These are phyloP conservation scores for Porpolomopsis calyptriformis DNA, from an alignment of 768 basidiomycete species.

Conservation along the genomic window DNA sequence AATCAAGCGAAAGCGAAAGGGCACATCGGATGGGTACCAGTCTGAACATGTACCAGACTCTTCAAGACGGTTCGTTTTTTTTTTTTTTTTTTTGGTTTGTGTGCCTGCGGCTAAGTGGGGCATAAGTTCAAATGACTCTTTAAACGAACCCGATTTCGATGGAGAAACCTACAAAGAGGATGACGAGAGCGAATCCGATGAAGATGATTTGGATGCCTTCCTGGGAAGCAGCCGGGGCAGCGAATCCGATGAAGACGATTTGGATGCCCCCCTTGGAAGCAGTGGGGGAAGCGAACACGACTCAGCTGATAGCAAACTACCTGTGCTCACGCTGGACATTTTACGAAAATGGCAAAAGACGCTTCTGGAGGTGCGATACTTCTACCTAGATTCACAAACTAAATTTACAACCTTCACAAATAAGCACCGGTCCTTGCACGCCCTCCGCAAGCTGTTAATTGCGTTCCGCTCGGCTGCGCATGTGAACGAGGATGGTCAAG, in stretches of 20 bases:
- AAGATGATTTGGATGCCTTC: constrained; percentile 43
- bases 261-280: constrained; percentile 20
- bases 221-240: constrained; percentile 22
- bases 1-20: constrained; percentile 11
- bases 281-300: constrained; percentile 39
- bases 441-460: constrained; percentile 71
- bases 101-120: no score
- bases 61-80: no score
- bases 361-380: constrained; percentile 57
- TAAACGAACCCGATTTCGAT: no score
- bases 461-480: constrained; percentile 88
- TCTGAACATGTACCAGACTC: no score
- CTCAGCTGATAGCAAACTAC: constrained; percentile 37
- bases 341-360: constrained; percentile 82
- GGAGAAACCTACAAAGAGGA: not conserved
- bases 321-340: constrained; percentile 58
- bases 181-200: constrained; percentile 8
- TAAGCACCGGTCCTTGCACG: constrained; percentile 77
- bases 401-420: constrained; percentile 3
- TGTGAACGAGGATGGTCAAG: constrained; percentile 77
- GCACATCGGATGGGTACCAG: no score
- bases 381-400: not conserved
- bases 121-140: no score
- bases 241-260: constrained; percentile 43
- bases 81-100: no score